A percentile compares a stretch with the other conserved stretches of the same genome.
phyloP scores from a whole-genome alignment of 2,329 filamentous ascomycete genomes.

The Penicillium hesseltinei region DNA sequence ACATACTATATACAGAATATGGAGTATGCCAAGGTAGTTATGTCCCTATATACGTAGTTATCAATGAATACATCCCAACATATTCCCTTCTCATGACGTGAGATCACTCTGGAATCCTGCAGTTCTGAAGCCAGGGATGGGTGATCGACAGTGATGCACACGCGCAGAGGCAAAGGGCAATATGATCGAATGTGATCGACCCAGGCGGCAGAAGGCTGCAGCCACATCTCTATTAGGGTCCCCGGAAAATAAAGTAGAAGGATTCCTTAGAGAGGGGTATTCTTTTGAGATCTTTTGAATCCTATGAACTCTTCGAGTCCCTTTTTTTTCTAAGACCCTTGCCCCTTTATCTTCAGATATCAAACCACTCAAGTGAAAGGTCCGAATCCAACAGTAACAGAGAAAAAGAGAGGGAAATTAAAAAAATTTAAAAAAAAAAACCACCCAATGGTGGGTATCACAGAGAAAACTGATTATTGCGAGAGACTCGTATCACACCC shows the following conservation, averaged over 20 bases:
- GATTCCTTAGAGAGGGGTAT: slow-evolving; percentile 7
- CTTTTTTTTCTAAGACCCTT: neutral
- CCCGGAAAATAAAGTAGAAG: slow-evolving; percentile 22
- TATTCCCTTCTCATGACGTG: slow-evolving; percentile 8
- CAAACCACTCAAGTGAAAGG: neutral
- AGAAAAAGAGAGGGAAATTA: neutral
- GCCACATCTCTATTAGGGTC: slow-evolving; percentile 27
- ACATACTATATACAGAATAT: neutral
- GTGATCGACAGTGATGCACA: slow-evolving; percentile 19
- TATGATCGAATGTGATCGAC: slow-evolving; percentile 22
- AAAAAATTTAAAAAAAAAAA: too few species aligned
- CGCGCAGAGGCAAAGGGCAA: slow-evolving; percentile 11
- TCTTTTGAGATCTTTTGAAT: neutral
- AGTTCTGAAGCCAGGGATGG: slow-evolving; percentile 21
- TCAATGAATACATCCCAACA: neutral
- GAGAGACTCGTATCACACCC: slow-evolving; percentile 2
- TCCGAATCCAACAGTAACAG: neutral
- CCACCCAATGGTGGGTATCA: slow-evolving; percentile 7
- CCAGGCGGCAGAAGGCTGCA: slow-evolving; percentile 19
- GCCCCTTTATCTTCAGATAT: neutral
- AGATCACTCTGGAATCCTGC: slow-evolving; percentile 16
- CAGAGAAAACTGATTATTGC: neutral
- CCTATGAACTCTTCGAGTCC: neutral
- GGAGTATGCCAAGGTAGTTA: too few species aligned
- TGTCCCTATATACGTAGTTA: too few species aligned